A percentile compares a stretch with the other conserved stretches of the same genome.
Evolutionary conservation across 1,284 basidiomycete species (phyloP).

Genomic region (Ustilago nuda): DNA sequence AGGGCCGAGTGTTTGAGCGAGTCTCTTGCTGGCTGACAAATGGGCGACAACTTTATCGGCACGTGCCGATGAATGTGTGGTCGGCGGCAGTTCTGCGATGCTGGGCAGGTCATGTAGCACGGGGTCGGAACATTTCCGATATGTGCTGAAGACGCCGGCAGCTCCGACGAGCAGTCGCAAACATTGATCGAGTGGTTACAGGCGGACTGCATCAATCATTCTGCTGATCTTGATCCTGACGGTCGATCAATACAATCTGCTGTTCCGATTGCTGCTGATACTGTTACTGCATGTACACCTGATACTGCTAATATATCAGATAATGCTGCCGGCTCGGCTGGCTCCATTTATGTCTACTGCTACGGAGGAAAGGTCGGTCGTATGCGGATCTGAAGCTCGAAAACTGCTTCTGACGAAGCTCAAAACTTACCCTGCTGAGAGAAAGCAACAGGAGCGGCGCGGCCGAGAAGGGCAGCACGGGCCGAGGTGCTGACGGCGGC

Average conservation of each 20-base stretch:
- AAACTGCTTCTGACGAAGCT: background rate
- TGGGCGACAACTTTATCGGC: background rate
- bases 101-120: background rate
- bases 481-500: conserved; percentile 60
- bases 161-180: too few species aligned
- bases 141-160: too few species aligned
- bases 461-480: conserved; percentile 49
- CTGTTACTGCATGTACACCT: conserved; percentile 3
- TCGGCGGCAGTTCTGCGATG: background rate
- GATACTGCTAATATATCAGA: conserved; percentile 1
- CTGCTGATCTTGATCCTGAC: background rate
- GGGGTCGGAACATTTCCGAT: too few species aligned
- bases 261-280: conserved; percentile 8
- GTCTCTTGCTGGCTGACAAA: background rate
- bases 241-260: background rate
- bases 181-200: too few species aligned
- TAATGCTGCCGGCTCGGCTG: too few species aligned
- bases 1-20: background rate
- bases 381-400: background rate
- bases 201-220: background rate
- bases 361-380: background rate
- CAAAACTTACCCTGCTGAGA: conserved; percentile 50
- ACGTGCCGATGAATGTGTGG: background rate
- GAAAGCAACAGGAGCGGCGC: conserved; percentile 44
- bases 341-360: background rate